Percentiles rank a stretch among this genome's conserved stretches.
These are phyloP conservation scores for Aureobasidium vineae DNA, from an alignment of 2,329 filamentous ascomycete genomes.

Conservation along the genomic window DNA sequence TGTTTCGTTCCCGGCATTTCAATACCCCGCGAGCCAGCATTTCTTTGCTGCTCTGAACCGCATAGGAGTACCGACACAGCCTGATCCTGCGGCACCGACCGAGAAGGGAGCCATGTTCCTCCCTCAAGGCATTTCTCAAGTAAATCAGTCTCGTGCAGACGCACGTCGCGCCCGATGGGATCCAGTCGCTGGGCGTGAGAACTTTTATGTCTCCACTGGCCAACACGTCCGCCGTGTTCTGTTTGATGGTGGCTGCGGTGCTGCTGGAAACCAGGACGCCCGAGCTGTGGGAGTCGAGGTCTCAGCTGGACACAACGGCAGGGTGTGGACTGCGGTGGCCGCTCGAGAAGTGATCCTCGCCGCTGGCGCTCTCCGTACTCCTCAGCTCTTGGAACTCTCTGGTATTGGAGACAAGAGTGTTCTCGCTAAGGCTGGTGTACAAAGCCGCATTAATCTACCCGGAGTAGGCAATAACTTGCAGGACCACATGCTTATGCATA, in stretches of 20 bases:
- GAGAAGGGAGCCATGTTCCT: conserved; percentile 43
- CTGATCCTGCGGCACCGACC: conserved; percentile 43
- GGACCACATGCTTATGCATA: conserved; percentile 31
- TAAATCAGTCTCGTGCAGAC: conserved; percentile 43
- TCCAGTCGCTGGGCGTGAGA: conserved; percentile 37
- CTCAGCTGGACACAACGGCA: conserved; percentile 18
- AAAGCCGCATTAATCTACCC: conserved; percentile 23
- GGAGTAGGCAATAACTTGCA: conserved; percentile 30
- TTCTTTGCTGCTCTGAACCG: conserved; percentile 42
- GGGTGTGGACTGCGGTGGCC: conserved; percentile 27
- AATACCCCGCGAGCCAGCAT: conserved; percentile 29
- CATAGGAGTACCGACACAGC: conserved; percentile 41
- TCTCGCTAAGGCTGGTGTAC: conserved; percentile 46
- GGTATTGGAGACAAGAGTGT: conserved; percentile 43
- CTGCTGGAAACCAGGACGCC: conserved; percentile 18
- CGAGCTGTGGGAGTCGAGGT: conserved; percentile 28
- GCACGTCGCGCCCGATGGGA: conserved; percentile 45
- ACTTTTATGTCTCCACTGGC: conserved; percentile 41
- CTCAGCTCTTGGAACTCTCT: conserved; percentile 44
- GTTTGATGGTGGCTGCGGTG: conserved; percentile 32
- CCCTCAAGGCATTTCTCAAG: conserved; percentile 40
- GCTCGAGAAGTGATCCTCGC: conserved; percentile 36
- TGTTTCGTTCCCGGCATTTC: conserved; percentile 33
- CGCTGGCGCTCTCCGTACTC: conserved; percentile 39
- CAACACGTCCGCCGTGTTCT: conserved; percentile 42